Percentiles rank a stretch among this genome's conserved stretches.
Conservation (phyloP, 768 basidiomycete species). For the Pseudohyphozyma bogoriensis region DNA sequence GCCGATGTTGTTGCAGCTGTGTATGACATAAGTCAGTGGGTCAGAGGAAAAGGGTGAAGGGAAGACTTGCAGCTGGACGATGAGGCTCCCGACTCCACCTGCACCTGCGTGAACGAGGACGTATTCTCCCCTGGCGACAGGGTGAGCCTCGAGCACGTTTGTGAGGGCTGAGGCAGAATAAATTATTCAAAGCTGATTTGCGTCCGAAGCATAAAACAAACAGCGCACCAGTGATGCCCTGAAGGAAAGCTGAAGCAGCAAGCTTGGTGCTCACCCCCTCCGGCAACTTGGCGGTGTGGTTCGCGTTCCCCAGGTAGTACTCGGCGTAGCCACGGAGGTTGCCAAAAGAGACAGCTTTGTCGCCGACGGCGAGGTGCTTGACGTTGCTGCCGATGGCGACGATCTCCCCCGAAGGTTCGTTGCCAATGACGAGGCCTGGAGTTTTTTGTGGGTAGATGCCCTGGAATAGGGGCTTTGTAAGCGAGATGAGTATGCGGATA, state of each 20-base stretch:
- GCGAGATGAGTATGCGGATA: background rate
- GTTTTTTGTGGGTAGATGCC: background rate
- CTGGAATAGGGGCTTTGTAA: background rate
- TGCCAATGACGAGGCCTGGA: background rate
- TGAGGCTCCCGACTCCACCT: background rate
- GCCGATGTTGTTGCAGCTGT: background rate
- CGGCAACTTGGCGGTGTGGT: background rate
- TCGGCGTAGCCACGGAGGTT: background rate
- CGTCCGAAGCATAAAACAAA: too few species aligned
- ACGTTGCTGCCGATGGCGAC: background rate
- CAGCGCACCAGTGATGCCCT: background rate
- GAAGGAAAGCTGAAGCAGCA: background rate
- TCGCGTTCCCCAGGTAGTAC: background rate
- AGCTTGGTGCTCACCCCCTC: background rate
- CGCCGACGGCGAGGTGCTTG: background rate
- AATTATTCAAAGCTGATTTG: too few species aligned
- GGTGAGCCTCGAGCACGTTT: background rate
- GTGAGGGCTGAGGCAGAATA: background rate
- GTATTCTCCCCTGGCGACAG: background rate
- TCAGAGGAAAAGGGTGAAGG: too few species aligned
- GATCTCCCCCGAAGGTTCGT: background rate
- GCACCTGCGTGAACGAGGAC: background rate
- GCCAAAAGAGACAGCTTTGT: background rate
- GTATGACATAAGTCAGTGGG: background rate
- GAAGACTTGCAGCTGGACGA: background rate